A percentile compares a stretch with the other conserved stretches of the same genome.
These are phyloP conservation scores for Thelephora terrestris DNA, from an alignment of 1,284 basidiomycete genomes.

Conservation along the genomic window DNA sequence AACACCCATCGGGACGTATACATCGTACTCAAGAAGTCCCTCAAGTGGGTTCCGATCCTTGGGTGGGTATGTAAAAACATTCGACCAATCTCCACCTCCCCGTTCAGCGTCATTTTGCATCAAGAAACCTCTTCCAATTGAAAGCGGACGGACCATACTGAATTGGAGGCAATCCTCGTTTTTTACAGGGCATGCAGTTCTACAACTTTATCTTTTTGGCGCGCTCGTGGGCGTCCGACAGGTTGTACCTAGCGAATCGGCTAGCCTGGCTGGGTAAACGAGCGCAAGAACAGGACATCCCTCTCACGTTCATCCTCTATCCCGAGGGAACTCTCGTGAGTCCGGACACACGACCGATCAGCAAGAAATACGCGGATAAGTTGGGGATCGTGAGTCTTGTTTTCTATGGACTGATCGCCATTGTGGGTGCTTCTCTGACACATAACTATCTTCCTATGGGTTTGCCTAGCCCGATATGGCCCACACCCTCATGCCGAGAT, in stretches of 20 bases:
- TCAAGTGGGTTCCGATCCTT: constrained; percentile 81
- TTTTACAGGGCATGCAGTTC: constrained; percentile 74
- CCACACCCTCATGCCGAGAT: constrained; percentile 78
- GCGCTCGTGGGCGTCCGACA: constrained; percentile 81
- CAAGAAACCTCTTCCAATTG: background rate
- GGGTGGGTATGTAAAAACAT: constrained; percentile 69
- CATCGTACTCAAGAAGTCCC: constrained; percentile 84
- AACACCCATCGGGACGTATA: constrained; percentile 65
- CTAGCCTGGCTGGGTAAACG: constrained; percentile 49
- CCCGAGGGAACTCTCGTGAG: constrained; percentile 91
- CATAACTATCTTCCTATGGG: background rate
- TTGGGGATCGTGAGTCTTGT: constrained; percentile 58
- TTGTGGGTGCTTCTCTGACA: constrained; percentile 3
- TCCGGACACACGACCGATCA: constrained; percentile 71
- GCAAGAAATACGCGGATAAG: constrained; percentile 78
- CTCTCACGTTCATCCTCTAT: constrained; percentile 80
- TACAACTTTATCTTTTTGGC: constrained; percentile 86
- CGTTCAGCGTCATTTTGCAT: background rate
- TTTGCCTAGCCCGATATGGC: constrained; percentile 59
- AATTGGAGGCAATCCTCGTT: background rate
- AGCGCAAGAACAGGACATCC: constrained; percentile 53
- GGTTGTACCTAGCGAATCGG: constrained; percentile 46
- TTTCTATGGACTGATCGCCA: background rate
- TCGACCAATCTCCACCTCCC: background rate
- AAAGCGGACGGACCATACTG: constrained; percentile 64